Evolutionary conservation across 2,329 filamentous ascomycete genomes (phyloP).

Genomic region (Arthrobotrys megalospora): DNA sequence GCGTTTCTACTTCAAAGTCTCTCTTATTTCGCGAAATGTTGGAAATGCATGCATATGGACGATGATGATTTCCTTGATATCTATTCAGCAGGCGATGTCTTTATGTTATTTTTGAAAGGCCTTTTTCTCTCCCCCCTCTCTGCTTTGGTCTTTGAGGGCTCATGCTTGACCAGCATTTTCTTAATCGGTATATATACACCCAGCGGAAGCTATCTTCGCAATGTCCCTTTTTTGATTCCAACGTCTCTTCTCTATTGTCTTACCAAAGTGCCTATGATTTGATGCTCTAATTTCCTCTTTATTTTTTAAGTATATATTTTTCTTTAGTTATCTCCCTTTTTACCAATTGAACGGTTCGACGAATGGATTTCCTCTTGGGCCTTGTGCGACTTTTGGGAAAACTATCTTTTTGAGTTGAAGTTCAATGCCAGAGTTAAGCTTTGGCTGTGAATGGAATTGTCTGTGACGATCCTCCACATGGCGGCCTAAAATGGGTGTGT

Average conservation of each 20-base stretch:
- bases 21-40: conserved; percentile 20
- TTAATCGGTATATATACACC: conserved; percentile 28
- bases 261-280: conserved; percentile 6
- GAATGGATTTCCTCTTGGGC: not conserved
- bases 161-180: conserved; percentile 6
- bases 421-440: conserved; percentile 6
- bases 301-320: conserved; percentile 19
- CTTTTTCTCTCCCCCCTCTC: conserved; percentile 26
- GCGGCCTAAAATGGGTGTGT: too few species aligned
- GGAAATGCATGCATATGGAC: conserved; percentile 31
- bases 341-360: conserved; percentile 20
- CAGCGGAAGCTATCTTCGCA: conserved; percentile 10
- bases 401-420: not conserved
- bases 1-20: conserved; percentile 18
- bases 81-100: conserved; percentile 32
- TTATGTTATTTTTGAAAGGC: conserved; percentile 6
- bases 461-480: not conserved
- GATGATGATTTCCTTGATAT: conserved; percentile 20
- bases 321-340: not conserved
- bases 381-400: too few species aligned
- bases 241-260: not conserved
- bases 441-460: conserved; percentile 1
- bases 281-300: conserved; percentile 24
- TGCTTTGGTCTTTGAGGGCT: conserved; percentile 32
- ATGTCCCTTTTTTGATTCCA: conserved; percentile 5